Evolutionary conservation across 1,139 yeast species (phyloP), one percentile per base, ranked within the genome.

Genomic region (Yamadazyma friedrichii): DNA sequence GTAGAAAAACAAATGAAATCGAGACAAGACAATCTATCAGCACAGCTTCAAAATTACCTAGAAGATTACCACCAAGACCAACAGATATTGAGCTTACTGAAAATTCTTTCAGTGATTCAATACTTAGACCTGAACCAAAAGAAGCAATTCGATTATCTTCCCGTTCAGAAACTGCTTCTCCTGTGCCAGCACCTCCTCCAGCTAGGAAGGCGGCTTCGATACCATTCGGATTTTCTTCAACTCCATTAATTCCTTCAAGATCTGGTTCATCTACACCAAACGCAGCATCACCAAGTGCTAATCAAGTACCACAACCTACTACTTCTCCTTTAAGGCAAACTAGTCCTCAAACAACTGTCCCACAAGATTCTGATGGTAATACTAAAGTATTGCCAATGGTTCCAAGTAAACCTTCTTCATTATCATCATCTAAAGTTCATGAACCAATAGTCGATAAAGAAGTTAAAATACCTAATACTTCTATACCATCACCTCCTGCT

Each of bases 171-270:
- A 26, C 15, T 12, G 22, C 16, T 15, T 30, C 36, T 8, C 28
- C 36, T 10, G 31, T 26, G 3, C 58, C 63, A 9, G 54, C 62
- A 2, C 66, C 70, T 4, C 63, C 65, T n/a, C 66, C 68, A 1
- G 53, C 61, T 3, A 50, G 63, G 33, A 53, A 50, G 41, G 41
- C 51, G 3, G 40, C 49, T 5, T 42, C 52, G 8, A 44, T 53
- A 2, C 72, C 73, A 5, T 45, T 65, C 33, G 76, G 74, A 9
- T 70, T 70, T 42, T 56, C 70, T 4, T 49, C 68, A 0, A 57
- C 71, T 0, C 76, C 76, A 1, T 62, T 71, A 15, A 59, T 70
- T 26, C 76, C 76, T 4, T 65, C 65, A 33, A 56, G 67, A 38
- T 61, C 72, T 1, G 56, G 50, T 34, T 59, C 70, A 5, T 52